Evolutionary conservation across 768 basidiomycete genomes (phyloP), one percentile per base, ranked within the genome.

Genomic region (Hortiboletus campestris): DNA sequence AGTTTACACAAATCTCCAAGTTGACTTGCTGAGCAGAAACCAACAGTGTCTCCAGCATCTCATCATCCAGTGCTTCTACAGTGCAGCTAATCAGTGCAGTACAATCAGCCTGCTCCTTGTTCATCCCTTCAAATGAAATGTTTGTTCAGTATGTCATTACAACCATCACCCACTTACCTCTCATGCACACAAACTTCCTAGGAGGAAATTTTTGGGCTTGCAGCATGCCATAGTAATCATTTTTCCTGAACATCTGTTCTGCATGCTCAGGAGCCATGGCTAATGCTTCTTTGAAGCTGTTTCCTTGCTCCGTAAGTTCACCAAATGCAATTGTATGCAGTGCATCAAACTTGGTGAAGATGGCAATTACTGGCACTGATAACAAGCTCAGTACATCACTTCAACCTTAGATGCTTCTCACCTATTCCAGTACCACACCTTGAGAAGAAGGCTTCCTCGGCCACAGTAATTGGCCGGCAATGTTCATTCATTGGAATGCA

Each of bases 291-390:
- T n/a, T n/a, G n/a, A n/a, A n/a, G n/a, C n/a, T n/a, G n/a, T n/a
- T n/a, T n/a, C n/a, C n/a, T n/a, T n/a, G n/a, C n/a, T n/a, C n/a
- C n/a, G n/a, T n/a, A n/a, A n/a, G n/a, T n/a, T n/a, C n/a, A n/a
- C n/a, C n/a, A n/a, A n/a, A n/a, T n/a, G n/a, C n/a, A n/a, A n/a
- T n/a, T n/a, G n/a, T n/a, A n/a, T n/a, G n/a, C n/a, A n/a, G n/a
- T n/a, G n/a, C n/a, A n/a, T n/a, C n/a, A n/a, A n/a, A n/a, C n/a
- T n/a, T n/a, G n/a, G n/a, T n/a, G 57, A 77, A 75, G 31, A 78
- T 44, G 0, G 66, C 68, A 25, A 78, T 63, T 2, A 76, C 69
- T 6, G 76, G 76, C 20, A 77, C 76, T 77, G 36, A 28, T 16
- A 2, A 34, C 6, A 20, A 28, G 8, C 16, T 53, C 16, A 53